Evolutionary conservation across 768 basidiomycete genomes (phyloP).

Genomic region (Tricholoma flavovirens): DNA sequence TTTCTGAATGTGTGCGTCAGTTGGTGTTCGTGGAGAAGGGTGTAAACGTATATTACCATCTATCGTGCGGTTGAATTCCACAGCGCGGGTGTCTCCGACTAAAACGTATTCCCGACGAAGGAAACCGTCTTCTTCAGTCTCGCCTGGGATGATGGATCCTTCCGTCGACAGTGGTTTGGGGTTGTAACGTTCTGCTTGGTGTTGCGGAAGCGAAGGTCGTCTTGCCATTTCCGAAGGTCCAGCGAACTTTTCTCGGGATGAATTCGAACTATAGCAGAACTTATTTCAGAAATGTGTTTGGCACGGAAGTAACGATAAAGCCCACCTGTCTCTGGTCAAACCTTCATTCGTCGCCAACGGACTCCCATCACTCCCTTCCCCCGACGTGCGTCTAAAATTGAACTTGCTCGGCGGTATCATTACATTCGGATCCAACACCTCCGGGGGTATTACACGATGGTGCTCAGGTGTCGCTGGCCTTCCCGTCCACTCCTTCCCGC

Average conservation of each 20-base stretch:
- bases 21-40: neutral
- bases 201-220: constrained; percentile 14
- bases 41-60: constrained; percentile 57
- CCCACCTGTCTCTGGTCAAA: constrained; percentile 23
- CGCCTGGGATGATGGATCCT: constrained; percentile 71
- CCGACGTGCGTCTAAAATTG: constrained; percentile 48
- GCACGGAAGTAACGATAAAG: neutral
- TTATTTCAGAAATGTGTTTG: neutral
- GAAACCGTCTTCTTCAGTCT: constrained; percentile 78
- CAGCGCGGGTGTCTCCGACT: constrained; percentile 82
- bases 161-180: constrained; percentile 42
- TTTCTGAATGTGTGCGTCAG: constrained; percentile 41
- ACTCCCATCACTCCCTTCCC: constrained; percentile 20
- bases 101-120: constrained; percentile 89
- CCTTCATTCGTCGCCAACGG: constrained; percentile 15
- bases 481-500: constrained; percentile 27
- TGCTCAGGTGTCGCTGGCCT: constrained; percentile 58
- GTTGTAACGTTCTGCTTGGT: constrained; percentile 13
- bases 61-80: constrained; percentile 87
- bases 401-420: constrained; percentile 83
- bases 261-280: constrained; percentile 14
- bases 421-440: constrained; percentile 72
- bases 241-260: constrained; percentile 18
- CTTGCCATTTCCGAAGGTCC: constrained; percentile 18
- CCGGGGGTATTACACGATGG: constrained; percentile 69